These are phyloP conservation scores for Ensete glaucum DNA, from an alignment of 176 grass and related monocot genomes.

Conservation along the genomic window DNA sequence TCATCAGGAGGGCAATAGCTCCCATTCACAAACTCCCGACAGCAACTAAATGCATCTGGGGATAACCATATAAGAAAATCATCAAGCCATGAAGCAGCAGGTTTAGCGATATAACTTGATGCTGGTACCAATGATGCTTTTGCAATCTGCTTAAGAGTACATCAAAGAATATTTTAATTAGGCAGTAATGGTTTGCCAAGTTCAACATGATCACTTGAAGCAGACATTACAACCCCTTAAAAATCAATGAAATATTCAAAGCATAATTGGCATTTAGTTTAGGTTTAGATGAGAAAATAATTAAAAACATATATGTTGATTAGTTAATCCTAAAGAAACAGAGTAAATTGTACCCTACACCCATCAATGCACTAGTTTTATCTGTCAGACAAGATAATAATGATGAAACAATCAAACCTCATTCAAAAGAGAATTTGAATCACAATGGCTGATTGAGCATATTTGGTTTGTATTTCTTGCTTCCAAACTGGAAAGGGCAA, in stretches of 20 bases:
- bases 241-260: too few species aligned
- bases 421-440: slow-evolving; percentile 87
- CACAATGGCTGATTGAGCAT: slow-evolving; percentile 89
- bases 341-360: neutral
- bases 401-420: slow-evolving; percentile 42
- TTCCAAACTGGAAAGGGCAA: slow-evolving; percentile 51
- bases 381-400: slow-evolving; percentile 15
- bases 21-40: slow-evolving; percentile 69
- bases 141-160: slow-evolving; percentile 48
- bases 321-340: neutral
- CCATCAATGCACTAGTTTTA: neutral
- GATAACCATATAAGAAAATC: slow-evolving; percentile 98
- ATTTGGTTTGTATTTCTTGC: slow-evolving; percentile 76
- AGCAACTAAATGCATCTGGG: slow-evolving; percentile 96
- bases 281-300: neutral
- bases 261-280: too few species aligned
- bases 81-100: slow-evolving; percentile 98
- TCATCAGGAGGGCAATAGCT: slow-evolving; percentile 95
- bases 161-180: neutral
- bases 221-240: neutral
- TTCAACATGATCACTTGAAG: neutral
- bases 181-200: neutral
- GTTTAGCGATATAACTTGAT: slow-evolving; percentile 83
- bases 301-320: neutral
- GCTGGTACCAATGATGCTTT: slow-evolving; percentile 66